phyloP scores from a whole-genome alignment of 2,329 filamentous ascomycete genomes.

The Metarhizium humberi region DNA sequence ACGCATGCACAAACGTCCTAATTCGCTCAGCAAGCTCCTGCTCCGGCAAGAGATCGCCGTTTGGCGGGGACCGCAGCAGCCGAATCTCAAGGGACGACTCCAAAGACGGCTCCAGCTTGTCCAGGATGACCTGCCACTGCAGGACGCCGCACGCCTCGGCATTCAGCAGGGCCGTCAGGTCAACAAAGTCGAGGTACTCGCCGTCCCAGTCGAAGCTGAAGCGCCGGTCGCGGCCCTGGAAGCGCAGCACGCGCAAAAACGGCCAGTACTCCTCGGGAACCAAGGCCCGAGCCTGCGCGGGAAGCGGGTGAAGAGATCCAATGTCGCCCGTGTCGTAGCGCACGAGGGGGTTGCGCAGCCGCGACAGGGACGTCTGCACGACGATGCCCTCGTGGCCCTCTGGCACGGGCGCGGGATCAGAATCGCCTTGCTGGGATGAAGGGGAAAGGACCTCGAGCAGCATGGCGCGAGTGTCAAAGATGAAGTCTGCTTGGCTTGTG shows the following conservation, averaged over 20 bases:
- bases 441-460: slow-evolving; percentile 26
- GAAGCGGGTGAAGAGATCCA: slow-evolving; percentile 27
- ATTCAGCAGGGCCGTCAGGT: slow-evolving; percentile 15
- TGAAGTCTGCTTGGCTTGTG: slow-evolving; percentile 20
- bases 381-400: slow-evolving; percentile 26
- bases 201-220: slow-evolving; percentile 34
- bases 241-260: slow-evolving; percentile 24
- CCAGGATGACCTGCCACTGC: slow-evolving; percentile 33
- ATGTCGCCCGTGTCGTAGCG: slow-evolving; percentile 33
- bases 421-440: slow-evolving; percentile 6
- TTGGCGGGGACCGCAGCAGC: slow-evolving; percentile 13
- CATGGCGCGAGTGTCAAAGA: slow-evolving; percentile 28
- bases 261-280: slow-evolving; percentile 14
- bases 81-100: slow-evolving; percentile 17
- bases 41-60: background rate
- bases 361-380: slow-evolving; percentile 29
- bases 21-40: slow-evolving; percentile 9
- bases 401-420: slow-evolving; percentile 9
- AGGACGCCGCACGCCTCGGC: slow-evolving; percentile 20
- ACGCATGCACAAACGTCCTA: slow-evolving; percentile 14
- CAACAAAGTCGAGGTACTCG: slow-evolving; percentile 26
- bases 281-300: slow-evolving; percentile 6
- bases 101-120: slow-evolving; percentile 15
- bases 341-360: slow-evolving; percentile 31
- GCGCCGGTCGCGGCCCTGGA: slow-evolving; percentile 30